Evolutionary conservation across 371 early-diverging fungal genomes (phyloP), one percentile per base, ranked within the genome.

Genomic region (Fennellomyces sp.): DNA sequence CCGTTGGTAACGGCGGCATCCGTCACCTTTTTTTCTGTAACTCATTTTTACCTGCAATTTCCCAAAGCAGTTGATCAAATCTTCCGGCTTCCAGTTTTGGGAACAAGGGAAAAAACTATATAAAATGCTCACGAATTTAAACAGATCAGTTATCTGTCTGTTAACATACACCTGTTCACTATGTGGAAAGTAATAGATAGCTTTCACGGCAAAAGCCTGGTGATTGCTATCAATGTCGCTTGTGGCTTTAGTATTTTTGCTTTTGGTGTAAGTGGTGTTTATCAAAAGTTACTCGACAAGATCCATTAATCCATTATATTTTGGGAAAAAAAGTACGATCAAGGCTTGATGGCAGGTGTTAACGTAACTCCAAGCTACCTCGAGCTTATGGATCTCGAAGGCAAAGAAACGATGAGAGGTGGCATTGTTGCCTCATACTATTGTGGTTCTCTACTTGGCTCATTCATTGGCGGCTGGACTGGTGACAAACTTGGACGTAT

Each of bases 171-270:
- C n/a, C n/a, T n/a, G n/a, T n/a, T n/a, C n/a, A n/a, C n/a, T 5
- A 55, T 55, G 56, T 55, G 56, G 56, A 55, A 55, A 35, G 42
- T 55, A 3, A 35, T n/a, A 8, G 50, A 58, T 26, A 48, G 10
- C n/a, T 35, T 58, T 25, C 58, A 58, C 21, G 70, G 70, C 5
- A 23, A 54, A 26, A 50, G 41, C 30, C 55, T 76, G 39, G 60
- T 76, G 5, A 41, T 69, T 3, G 68, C 66, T 11, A 76, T 76
- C 31, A 76, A 76, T 39, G 31, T 68, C 19, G 74, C 73, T 52
- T 74, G 74, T 48, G 77, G 74, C 23, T 64, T 76, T 38, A 73
- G 74, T 49, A 76, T 76, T 21, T 76, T 76, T 38, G 73, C 71
- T 30, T 76, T 76, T 71, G 77, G 77, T n/a, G 77, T 73, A 71